These are phyloP conservation scores for Ophiosphaerella herpotricha DNA, from an alignment of 2,329 filamentous ascomycete genomes.

Conservation along the genomic window DNA sequence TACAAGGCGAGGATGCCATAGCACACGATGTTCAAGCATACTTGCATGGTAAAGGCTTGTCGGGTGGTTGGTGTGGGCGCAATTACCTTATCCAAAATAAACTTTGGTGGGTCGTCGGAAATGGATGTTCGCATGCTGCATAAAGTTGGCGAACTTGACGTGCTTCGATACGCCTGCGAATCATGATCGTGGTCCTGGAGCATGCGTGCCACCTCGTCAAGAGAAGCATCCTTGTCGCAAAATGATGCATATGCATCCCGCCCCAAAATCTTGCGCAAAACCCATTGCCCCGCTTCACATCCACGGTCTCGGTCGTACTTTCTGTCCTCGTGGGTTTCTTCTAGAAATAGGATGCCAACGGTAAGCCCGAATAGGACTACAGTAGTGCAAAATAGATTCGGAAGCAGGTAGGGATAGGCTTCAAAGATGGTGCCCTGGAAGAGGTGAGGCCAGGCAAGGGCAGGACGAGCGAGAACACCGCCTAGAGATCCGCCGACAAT, in stretches of 20 bases:
- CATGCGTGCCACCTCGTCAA: conserved; percentile 66
- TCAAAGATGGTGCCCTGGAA: conserved; percentile 84
- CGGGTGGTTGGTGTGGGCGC: conserved; percentile 33
- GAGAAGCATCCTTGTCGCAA: conserved; percentile 50
- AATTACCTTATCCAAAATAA: conserved; percentile 35
- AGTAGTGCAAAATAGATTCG: conserved; percentile 86
- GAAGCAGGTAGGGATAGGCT: conserved; percentile 84
- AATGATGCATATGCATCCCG: conserved; percentile 35
- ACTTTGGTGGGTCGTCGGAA: conserved; percentile 39
- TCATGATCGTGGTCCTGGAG: conserved; percentile 52
- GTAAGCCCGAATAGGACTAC: conserved; percentile 76
- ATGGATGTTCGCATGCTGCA: conserved; percentile 39
- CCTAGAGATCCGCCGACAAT: conserved; percentile 92
- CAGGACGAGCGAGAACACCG: conserved; percentile 85
- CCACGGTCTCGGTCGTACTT: conserved; percentile 77
- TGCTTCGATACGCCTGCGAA: conserved; percentile 67
- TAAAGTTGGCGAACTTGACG: conserved; percentile 59
- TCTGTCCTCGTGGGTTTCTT: conserved; percentile 89
- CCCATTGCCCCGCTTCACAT: conserved; percentile 73
- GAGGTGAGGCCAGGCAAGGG: conserved; percentile 74
- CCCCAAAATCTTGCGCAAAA: conserved; percentile 52
- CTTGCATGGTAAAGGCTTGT: conserved; percentile 79
- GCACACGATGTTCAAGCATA: conserved; percentile 83
- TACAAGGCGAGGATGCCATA: conserved; percentile 95
- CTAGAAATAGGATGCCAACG: conserved; percentile 82